Conservation (phyloP, 2,329 filamentous ascomycete species). For the Hypocreales sp. region DNA sequence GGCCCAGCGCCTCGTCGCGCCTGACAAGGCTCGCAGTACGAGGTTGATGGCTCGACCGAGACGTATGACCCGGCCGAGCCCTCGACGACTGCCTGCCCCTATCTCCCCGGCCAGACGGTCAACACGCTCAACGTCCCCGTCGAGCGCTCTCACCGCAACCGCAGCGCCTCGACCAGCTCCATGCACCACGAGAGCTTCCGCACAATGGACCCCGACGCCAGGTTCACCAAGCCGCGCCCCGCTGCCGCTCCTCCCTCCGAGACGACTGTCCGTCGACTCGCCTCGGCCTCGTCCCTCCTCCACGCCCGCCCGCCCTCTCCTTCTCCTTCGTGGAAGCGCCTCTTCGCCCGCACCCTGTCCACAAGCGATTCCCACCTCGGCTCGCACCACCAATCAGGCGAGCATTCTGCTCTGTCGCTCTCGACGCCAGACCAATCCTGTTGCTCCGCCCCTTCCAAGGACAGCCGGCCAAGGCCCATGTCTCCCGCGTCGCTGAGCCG, state of each 20-base stretch:
- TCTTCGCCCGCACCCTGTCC: conserved; percentile 28
- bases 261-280: conserved; percentile 10
- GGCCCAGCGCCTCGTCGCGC: neutral
- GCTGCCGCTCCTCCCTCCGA: conserved; percentile 21
- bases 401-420: conserved; percentile 1
- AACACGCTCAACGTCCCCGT: conserved; percentile 73
- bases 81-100: conserved; percentile 65
- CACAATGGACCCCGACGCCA: conserved; percentile 67
- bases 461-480: too few species aligned
- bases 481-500: too few species aligned
- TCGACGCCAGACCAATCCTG: conserved; percentile 1
- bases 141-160: conserved; percentile 43
- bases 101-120: conserved; percentile 74
- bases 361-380: conserved; percentile 14
- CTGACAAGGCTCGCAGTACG: conserved; percentile 44
- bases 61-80: conserved; percentile 57
- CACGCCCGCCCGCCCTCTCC: conserved; percentile 30
- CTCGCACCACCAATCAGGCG: conserved; percentile 1
- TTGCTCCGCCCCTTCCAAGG: too few species aligned
- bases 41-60: conserved; percentile 65
- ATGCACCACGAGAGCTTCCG: conserved; percentile 42
- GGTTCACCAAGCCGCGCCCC: conserved; percentile 54
- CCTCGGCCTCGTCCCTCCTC: conserved; percentile 14
- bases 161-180: conserved; percentile 52
- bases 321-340: conserved; percentile 32